Evolutionary conservation across 495 filamentous ascomycete species (phyloP).

Genomic region (Sporormia fimetaria): DNA sequence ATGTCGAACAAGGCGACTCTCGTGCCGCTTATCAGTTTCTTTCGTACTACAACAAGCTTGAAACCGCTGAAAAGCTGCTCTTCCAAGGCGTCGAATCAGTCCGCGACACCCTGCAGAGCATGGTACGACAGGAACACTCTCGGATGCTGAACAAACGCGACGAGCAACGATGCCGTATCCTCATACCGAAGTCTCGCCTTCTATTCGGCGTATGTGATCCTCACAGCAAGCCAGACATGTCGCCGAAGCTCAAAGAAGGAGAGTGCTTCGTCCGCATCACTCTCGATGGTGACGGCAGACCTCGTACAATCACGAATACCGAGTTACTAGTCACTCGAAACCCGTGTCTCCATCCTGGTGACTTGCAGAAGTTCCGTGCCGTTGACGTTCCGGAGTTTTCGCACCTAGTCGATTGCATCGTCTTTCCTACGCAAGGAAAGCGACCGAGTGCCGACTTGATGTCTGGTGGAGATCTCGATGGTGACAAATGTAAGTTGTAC

Average conservation of each 20-base stretch:
- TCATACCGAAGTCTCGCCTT: conserved; percentile 38
- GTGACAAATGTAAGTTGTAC: conserved; percentile 38
- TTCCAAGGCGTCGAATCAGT: conserved; percentile 36
- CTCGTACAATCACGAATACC: conserved; percentile 32
- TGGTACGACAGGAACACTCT: conserved; percentile 34
- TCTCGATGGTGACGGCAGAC: conserved; percentile 33
- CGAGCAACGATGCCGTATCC: conserved; percentile 38
- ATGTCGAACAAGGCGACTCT: conserved; percentile 27
- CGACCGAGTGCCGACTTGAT: conserved; percentile 42
- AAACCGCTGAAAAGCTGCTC: conserved; percentile 39
- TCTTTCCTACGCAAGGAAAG: conserved; percentile 39
- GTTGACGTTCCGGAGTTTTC: conserved; percentile 34
- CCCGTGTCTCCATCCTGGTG: conserved; percentile 44
- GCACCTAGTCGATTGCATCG: conserved; percentile 43
- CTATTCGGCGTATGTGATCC: conserved; percentile 43
- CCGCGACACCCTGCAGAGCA: conserved; percentile 25
- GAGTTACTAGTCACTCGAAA: conserved; percentile 43
- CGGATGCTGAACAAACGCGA: conserved; percentile 40
- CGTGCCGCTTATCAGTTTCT: conserved; percentile 37
- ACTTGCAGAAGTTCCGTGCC: conserved; percentile 41
- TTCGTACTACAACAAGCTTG: conserved; percentile 32
- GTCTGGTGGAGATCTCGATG: conserved; percentile 45
- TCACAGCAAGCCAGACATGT: conserved; percentile 4
- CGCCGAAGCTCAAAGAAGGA: conserved; percentile 37
- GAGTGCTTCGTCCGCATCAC: conserved; percentile 39